Conservation (phyloP, 768 basidiomycete species). For the Jaapia argillacea region DNA sequence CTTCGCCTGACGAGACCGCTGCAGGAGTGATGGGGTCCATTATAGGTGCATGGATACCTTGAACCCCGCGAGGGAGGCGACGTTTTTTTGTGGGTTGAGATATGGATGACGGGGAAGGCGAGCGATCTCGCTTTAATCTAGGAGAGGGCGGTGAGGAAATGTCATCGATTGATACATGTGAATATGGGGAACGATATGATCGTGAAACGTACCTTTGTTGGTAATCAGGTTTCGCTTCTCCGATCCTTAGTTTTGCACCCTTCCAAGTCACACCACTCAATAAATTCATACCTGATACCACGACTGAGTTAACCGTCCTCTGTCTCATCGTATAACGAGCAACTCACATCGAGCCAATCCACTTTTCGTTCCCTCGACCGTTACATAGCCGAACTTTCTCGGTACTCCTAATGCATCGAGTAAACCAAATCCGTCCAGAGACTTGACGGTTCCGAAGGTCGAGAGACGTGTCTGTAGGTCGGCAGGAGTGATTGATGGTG, state of each 20-base stretch:
- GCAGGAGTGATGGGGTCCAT: constrained; percentile 57
- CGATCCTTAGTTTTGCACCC: constrained; percentile 74
- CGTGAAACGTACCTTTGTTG: constrained; percentile 39
- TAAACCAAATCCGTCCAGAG: constrained; percentile 60
- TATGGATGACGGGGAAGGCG: too few species aligned
- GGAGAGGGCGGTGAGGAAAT: too few species aligned
- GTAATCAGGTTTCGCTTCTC: constrained; percentile 76
- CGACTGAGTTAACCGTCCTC: constrained; percentile 52
- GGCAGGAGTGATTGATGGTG: constrained; percentile 44
- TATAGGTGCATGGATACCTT: constrained; percentile 40
- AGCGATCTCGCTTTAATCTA: too few species aligned
- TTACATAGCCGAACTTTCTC: constrained; percentile 65
- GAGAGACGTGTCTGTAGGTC: constrained; percentile 53
- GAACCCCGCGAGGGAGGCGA: constrained; percentile 20
- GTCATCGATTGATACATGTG: constrained; percentile 12
- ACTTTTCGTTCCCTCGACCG: constrained; percentile 50
- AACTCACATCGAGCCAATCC: constrained; percentile 58
- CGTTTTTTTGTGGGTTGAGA: constrained; percentile 38
- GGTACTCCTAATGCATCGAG: constrained; percentile 56
- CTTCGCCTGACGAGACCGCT: constrained; percentile 38
- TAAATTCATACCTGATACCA: constrained; percentile 59
- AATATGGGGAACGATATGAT: constrained; percentile 5
- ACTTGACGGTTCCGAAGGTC: constrained; percentile 57
- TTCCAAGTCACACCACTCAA: constrained; percentile 83
- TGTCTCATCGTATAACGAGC: constrained; percentile 33